Evolutionary conservation across 495 filamentous ascomycete genomes (phyloP).

Genomic region (Aspergillus avenaceus): DNA sequence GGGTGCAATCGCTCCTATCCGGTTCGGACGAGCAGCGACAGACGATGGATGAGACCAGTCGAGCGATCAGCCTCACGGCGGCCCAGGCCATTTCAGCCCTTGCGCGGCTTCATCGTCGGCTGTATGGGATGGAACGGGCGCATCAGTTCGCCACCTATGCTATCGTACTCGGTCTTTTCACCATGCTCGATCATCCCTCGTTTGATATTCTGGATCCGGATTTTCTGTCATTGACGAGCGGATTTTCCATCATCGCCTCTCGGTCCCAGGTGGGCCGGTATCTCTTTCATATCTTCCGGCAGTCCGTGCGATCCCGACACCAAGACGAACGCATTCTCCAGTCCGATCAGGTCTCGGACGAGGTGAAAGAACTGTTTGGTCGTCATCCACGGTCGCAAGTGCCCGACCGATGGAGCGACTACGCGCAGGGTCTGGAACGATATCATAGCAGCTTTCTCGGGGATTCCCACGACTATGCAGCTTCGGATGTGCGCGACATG

Average conservation of each 20-base stretch:
- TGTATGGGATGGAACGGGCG: constrained; percentile 25
- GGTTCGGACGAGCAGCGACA: background rate
- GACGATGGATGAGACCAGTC: background rate
- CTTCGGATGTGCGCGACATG: constrained; percentile 15
- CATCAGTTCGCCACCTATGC: constrained; percentile 32
- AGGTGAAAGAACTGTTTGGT: constrained; percentile 16
- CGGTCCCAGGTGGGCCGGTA: constrained; percentile 24
- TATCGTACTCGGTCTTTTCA: constrained; percentile 28
- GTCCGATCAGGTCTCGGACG: constrained; percentile 3
- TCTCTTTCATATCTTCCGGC: constrained; percentile 25
- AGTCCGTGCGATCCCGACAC: constrained; percentile 18
- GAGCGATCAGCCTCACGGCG: constrained; percentile 14
- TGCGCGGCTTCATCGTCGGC: constrained; percentile 11
- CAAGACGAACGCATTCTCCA: background rate
- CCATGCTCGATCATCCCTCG: constrained; percentile 18
- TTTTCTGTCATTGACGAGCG: constrained; percentile 21
- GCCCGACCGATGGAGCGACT: constrained; percentile 11
- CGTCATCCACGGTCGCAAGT: background rate
- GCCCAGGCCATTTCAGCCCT: constrained; percentile 21
- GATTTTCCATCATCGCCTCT: constrained; percentile 21
- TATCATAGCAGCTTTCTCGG: constrained; percentile 4
- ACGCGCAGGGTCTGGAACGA: constrained; percentile 6
- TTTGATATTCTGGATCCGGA: constrained; percentile 27
- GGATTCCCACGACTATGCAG: background rate
- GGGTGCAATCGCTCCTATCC: constrained; percentile 1